Evolutionary conservation across 371 early-diverging fungal genomes (phyloP).

Genomic region (Lichtheimia ornata): DNA sequence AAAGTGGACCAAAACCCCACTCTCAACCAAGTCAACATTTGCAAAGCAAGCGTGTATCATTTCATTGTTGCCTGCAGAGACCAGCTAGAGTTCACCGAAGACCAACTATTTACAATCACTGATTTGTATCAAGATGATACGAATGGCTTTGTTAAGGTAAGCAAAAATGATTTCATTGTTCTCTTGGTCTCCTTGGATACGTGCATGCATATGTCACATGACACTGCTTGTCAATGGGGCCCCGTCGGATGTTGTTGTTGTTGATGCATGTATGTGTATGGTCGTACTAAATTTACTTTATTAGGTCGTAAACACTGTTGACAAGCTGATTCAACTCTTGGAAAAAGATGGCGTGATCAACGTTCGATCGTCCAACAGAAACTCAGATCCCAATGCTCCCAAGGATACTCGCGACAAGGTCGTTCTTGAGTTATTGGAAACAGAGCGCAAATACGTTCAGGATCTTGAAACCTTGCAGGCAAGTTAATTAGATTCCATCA

Average conservation of each 20-base stretch:
- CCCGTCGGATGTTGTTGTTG: too few relatives aligned
- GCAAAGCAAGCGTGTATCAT: conserved; percentile 83
- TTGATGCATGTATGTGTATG: background rate
- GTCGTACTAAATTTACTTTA: background rate
- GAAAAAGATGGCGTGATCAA: conserved; percentile 70
- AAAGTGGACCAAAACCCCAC: conserved; percentile 55
- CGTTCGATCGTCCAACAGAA: conserved; percentile 47
- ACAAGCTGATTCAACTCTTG: conserved; percentile 65
- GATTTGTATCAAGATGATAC: conserved; percentile 94
- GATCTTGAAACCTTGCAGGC: conserved; percentile 87
- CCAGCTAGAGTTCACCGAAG: conserved; percentile 68
- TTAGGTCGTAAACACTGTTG: conserved; percentile 69
- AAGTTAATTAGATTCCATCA: conserved; percentile 5
- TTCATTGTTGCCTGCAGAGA: conserved; percentile 75
- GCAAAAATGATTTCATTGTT: background rate
- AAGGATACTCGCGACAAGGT: conserved; percentile 84
- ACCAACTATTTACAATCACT: conserved; percentile 82
- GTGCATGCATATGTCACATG: conserved; percentile 1
- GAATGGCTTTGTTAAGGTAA: conserved; percentile 93
- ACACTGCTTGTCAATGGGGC: background rate
- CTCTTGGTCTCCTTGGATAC: background rate
- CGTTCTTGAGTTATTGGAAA: conserved; percentile 87
- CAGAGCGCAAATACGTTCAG: conserved; percentile 90
- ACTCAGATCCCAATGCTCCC: conserved; percentile 62
- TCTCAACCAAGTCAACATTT: conserved; percentile 68